A percentile compares a stretch with the other conserved stretches of the same genome.
Conservation (phyloP, 306 rosid species). For the Dryas drummondii region DNA sequence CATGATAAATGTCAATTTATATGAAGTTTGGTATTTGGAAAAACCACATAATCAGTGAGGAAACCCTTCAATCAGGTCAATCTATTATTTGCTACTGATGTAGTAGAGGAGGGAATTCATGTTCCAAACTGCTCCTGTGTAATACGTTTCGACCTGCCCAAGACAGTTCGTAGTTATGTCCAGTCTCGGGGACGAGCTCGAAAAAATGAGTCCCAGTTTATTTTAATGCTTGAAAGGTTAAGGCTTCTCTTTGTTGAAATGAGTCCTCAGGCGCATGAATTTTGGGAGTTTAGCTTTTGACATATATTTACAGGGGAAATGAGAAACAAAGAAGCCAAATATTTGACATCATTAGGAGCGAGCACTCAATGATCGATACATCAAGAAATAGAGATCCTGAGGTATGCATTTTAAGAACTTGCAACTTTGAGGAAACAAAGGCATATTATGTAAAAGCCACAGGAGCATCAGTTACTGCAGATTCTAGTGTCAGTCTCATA, state of each 20-base stretch:
- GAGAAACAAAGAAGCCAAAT: conserved; percentile 63
- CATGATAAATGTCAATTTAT: neutral
- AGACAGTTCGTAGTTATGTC: conserved; percentile 79
- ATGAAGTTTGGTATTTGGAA: conserved; percentile 11
- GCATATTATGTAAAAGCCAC: conserved; percentile 60
- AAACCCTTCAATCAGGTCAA: conserved; percentile 61
- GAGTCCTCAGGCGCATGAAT: neutral
- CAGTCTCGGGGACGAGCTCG: conserved; percentile 93
- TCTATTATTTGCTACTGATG: conserved; percentile 84
- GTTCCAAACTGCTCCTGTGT: conserved; percentile 85
- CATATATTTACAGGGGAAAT: conserved; percentile 55
- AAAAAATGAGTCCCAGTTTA: conserved; percentile 60
- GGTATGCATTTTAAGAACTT: conserved; percentile 33
- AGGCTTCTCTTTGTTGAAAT: conserved; percentile 21
- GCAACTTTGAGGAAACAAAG: conserved; percentile 34
- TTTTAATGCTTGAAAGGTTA: conserved; percentile 86
- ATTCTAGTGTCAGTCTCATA: conserved; percentile 62
- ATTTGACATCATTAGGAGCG: conserved; percentile 67
- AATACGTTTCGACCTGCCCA: conserved; percentile 90
- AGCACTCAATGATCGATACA: conserved; percentile 66
- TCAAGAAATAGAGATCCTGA: conserved; percentile 51
- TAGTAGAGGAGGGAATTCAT: conserved; percentile 92
- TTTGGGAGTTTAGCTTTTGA: neutral
- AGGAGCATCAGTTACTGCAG: conserved; percentile 71
- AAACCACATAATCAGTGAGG: conserved; percentile 33